Base-by-base conservation (phyloP, 305 asterid species). In the Solanum hybrid region DNA sequence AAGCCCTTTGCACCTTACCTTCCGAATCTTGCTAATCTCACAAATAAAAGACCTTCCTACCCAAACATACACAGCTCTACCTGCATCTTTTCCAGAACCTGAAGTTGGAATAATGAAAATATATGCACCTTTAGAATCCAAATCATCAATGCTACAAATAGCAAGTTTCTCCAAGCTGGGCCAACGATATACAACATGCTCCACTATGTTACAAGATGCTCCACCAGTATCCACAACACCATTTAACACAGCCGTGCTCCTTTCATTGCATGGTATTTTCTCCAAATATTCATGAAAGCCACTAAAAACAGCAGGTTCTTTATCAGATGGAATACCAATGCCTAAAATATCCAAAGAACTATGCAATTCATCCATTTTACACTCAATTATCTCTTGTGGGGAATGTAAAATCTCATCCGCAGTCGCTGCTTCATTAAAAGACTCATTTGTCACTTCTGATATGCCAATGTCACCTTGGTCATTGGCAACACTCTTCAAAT, bases 101-200 rank as follows among this genome's bases (percentile, higher is more conserved):
- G 90, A 78, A 86, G 86, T 88, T 22, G 92, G 88, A 90, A 86
- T 22, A 86, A 92, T 82, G 89, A 92, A 87, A 88, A 94, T 74
- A 90, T 90, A 94, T 42, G 87, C 94, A 89, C 89, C 91, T 46
- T 83, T 89, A 40, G 93, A 92, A 91, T 94, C 93, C 90, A 94
- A 90, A 88, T 82, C 91, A 90, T 89, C 80, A 4, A 89, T 24
- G 83, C 89, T 76, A 85, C 90, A 90, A 89, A 74, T 89, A 69
- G 11, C 88, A 89, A 90, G 31, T 51, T 90, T 94, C 87, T 94
- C 94, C 92, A 93, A 87, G 91, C 91, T 89, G 39, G 95, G 95
- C 94, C 95, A 94, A 69, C 75, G 87, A 83, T 79, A 91, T 51
- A 94, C 87, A 11, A 89, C 35, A 35, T 91, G 92, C 40, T 91